Evolutionary conservation across 2,329 filamentous ascomycete species (phyloP).

Genomic region (Aspergillus calidoustus): DNA sequence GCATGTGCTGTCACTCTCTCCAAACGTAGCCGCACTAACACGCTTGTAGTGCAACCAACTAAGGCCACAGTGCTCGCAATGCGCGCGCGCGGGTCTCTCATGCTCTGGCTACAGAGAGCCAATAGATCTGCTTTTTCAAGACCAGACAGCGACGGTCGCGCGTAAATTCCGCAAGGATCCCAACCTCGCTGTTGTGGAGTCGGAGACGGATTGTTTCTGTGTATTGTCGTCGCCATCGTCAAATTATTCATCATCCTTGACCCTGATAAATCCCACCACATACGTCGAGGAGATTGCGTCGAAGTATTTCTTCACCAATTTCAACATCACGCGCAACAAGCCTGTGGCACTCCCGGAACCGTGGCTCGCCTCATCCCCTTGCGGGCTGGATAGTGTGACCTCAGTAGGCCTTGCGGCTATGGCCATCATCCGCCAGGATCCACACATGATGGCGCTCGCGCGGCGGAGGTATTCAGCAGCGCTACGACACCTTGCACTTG

Average conservation of each 20-base stretch:
- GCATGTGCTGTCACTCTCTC: not conserved
- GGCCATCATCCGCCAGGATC: not conserved
- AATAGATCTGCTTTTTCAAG: conserved; percentile 1
- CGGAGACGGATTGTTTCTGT: not conserved
- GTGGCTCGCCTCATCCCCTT: not conserved
- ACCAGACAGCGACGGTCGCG: not conserved
- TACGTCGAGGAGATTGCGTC: conserved; percentile 3
- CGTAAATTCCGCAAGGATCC: not conserved
- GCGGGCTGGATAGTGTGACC: not conserved
- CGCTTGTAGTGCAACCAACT: conserved; percentile 1
- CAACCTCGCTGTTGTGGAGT: too few species aligned
- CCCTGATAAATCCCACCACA: not conserved
- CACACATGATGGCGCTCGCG: not conserved
- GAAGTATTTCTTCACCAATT: conserved; percentile 4
- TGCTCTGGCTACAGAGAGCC: conserved; percentile 1
- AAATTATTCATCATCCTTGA: not conserved
- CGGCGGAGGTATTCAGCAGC: not conserved
- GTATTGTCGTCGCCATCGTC: not conserved
- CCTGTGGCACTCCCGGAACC: not conserved
- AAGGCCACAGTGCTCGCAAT: conserved; percentile 4
- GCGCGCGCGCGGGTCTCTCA: not conserved
- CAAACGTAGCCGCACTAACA: not conserved
- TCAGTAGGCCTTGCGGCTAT: conserved; percentile 3
- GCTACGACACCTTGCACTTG: not conserved
- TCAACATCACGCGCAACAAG: not conserved